phyloP scores from a whole-genome alignment of 495 filamentous ascomycete species.

The Melanomma pulvis-pyrius region DNA sequence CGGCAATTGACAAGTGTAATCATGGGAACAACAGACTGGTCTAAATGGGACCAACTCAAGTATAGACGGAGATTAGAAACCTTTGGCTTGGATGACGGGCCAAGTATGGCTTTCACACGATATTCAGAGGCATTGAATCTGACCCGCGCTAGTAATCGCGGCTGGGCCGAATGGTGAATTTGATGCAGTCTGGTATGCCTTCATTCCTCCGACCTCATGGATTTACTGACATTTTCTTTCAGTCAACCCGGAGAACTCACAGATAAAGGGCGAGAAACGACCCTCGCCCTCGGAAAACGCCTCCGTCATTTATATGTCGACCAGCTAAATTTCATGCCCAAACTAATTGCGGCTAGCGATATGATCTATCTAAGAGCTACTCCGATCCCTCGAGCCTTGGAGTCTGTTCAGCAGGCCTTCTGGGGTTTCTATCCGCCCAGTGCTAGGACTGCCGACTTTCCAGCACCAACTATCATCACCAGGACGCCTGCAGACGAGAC shows the following conservation, averaged over 20 bases:
- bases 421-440: slow-evolving; percentile 81
- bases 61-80: slow-evolving; percentile 82
- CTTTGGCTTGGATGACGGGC: slow-evolving; percentile 71
- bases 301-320: slow-evolving; percentile 85
- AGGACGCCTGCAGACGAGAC: slow-evolving; percentile 80
- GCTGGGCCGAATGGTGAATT: slow-evolving; percentile 66
- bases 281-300: slow-evolving; percentile 75
- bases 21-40: slow-evolving; percentile 58
- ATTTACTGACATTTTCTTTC: not conserved
- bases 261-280: slow-evolving; percentile 82
- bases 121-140: not conserved
- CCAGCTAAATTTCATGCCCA: slow-evolving; percentile 81
- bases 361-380: slow-evolving; percentile 85
- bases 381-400: slow-evolving; percentile 80
- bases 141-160: slow-evolving; percentile 53
- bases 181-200: slow-evolving; percentile 69
- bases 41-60: slow-evolving; percentile 67
- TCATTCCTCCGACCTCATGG: not conserved
- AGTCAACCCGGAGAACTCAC: slow-evolving; percentile 85
- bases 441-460: slow-evolving; percentile 65
- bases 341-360: slow-evolving; percentile 63
- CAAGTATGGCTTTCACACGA: slow-evolving; percentile 40
- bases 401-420: slow-evolving; percentile 88
- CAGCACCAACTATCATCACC: slow-evolving; percentile 72
- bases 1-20: slow-evolving; percentile 71